phyloP scores from a whole-genome alignment of 306 rosid species.

The Quercus dentata region DNA sequence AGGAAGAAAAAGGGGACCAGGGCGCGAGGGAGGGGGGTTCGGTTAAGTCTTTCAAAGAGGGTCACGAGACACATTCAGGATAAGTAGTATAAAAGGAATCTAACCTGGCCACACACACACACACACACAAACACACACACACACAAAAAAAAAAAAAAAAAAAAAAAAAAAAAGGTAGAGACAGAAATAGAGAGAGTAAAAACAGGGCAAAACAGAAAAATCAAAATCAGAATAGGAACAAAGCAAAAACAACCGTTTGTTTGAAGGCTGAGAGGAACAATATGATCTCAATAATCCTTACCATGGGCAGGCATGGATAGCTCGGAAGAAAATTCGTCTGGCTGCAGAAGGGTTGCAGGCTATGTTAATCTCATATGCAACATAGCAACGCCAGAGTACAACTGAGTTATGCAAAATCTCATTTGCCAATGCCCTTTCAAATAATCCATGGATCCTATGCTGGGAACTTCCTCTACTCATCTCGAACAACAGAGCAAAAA shows the following conservation, averaged over 20 bases:
- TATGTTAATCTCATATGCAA: conserved; percentile 59
- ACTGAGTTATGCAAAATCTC: conserved; percentile 61
- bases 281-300: conserved; percentile 29
- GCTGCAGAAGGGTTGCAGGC: conserved; percentile 66
- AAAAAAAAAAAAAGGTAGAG: neutral
- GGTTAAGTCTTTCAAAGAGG: neutral
- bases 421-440: conserved; percentile 73
- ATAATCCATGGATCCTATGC: conserved; percentile 82
- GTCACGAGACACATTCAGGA: neutral
- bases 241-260: neutral
- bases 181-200: neutral
- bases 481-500: conserved; percentile 78
- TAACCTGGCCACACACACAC: no score
- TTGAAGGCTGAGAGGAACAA: neutral
- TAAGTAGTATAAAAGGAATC: neutral
- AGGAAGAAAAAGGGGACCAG: no score
- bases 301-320: conserved; percentile 98
- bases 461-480: conserved; percentile 66
- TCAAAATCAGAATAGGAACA: neutral
- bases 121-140: no score
- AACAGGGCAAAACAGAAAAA: neutral
- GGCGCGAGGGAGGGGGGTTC: neutral
- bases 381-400: conserved; percentile 85
- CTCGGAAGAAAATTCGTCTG: conserved; percentile 83
- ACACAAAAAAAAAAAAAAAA: neutral